Base-by-base conservation (phyloP, 169 alveolate species). In the Besnoitia besnoiti region DNA sequence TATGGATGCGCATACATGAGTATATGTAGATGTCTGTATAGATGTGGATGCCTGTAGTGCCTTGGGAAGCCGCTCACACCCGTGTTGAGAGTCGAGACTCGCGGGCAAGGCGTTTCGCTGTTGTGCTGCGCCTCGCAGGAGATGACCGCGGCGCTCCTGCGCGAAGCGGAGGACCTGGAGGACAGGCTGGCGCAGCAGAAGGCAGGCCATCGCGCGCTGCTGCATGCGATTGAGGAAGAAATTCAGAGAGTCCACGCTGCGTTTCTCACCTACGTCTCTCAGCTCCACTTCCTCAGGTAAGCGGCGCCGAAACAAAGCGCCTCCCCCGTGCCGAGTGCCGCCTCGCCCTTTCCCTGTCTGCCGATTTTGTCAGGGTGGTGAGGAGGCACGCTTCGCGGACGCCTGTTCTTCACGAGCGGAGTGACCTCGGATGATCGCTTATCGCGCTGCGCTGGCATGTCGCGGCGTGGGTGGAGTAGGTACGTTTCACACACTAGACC, bases 21-120 rank as follows among this genome's bases (percentile, higher is more conserved):
- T 67, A n/a, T 67, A 67, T 67, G 21, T n/a, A n/a, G 44, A 67
- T n/a, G 80, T 67, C n/a, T n/a, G n/a, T n/a, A 67, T 67, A n/a
- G 40, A 67, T 4, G 2, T 67, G 44, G 39, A 14, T 67, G 21
- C 76, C 33, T 61, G 19, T 61, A 61, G 5, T 4, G n/a, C n/a
- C n/a, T n/a, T n/a, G n/a, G n/a, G n/a, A n/a, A n/a, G n/a, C n/a
- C n/a, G n/a, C n/a, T n/a, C n/a, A n/a, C n/a, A n/a, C n/a, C n/a
- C n/a, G n/a, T n/a, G n/a, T n/a, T n/a, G n/a, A n/a, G n/a, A n/a
- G n/a, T n/a, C n/a, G n/a, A n/a, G n/a, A n/a, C n/a, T n/a, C n/a
- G n/a, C n/a, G n/a, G n/a, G n/a, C n/a, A n/a, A n/a, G n/a, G 49
- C 49, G 24, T 76, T 8, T 42, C 50, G 37, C 55, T 27, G 87